phyloP scores from a whole-genome alignment of 2,329 filamentous ascomycete genomes.

The Penicillium freii region DNA sequence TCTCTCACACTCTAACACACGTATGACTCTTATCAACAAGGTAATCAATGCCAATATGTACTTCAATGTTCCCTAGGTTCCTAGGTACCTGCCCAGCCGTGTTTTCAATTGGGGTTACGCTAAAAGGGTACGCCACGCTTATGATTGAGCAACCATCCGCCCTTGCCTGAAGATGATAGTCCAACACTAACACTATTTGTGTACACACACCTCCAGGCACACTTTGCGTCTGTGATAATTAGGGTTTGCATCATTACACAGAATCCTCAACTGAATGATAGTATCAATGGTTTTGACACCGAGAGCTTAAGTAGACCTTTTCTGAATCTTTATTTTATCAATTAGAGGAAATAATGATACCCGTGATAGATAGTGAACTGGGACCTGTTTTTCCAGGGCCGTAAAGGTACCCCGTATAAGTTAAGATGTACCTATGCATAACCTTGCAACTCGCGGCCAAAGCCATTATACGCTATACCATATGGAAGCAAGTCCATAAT shows the following conservation, averaged over 20 bases:
- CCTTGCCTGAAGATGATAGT: slow-evolving; percentile 8
- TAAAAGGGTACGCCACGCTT: slow-evolving; percentile 18
- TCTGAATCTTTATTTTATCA: neutral
- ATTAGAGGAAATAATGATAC: neutral
- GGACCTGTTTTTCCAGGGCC: neutral
- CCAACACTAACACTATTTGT: neutral
- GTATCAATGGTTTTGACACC: neutral
- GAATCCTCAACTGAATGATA: neutral
- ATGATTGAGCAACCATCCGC: slow-evolving; percentile 19
- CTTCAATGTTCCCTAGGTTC: neutral
- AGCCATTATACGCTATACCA: neutral
- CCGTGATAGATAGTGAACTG: neutral
- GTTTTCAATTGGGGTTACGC: slow-evolving; percentile 22
- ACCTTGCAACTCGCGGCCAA: neutral
- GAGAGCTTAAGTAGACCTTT: slow-evolving; percentile 4
- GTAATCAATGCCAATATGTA: neutral
- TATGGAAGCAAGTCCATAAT: neutral
- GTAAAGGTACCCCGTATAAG: neutral
- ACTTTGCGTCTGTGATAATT: neutral
- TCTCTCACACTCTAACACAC: neutral
- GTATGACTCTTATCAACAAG: neutral
- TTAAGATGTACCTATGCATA: neutral
- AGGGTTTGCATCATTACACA: slow-evolving; percentile 8
- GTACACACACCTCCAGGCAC: neutral
- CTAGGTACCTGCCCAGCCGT: slow-evolving; percentile 13